These are phyloP conservation scores for Helicocarpus griseus DNA, from an alignment of 2,329 filamentous ascomycete genomes.

Conservation along the genomic window DNA sequence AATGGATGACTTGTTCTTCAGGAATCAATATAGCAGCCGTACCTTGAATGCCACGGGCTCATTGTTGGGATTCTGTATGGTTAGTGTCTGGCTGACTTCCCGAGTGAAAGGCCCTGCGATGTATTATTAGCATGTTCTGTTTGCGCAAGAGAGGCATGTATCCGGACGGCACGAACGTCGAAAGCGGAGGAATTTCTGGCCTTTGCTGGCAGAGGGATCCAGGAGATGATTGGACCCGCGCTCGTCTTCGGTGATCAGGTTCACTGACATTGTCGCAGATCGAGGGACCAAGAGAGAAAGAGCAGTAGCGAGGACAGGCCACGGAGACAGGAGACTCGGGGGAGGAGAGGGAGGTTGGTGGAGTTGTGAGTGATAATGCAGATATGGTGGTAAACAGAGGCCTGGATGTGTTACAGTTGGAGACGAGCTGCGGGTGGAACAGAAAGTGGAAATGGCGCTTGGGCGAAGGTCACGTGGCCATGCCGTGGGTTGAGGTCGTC, in stretches of 20 bases:
- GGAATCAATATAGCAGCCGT: slow-evolving; percentile 17
- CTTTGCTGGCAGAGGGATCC: neutral
- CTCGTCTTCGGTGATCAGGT: slow-evolving; percentile 1
- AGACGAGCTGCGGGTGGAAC: no score
- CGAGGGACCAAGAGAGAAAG: neutral
- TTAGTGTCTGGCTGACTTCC: slow-evolving; percentile 53
- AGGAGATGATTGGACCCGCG: neutral
- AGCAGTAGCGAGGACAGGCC: neutral
- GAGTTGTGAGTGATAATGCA: no score
- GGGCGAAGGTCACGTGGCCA: no score
- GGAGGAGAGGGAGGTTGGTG: no score
- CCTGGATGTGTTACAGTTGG: no score
- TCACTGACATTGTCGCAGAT: slow-evolving; percentile 1
- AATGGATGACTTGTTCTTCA: neutral
- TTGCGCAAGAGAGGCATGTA: slow-evolving; percentile 4
- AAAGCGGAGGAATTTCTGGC: slow-evolving; percentile 70
- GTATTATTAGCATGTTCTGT: slow-evolving; percentile 14
- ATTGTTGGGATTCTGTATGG: slow-evolving; percentile 47
- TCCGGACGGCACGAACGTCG: slow-evolving; percentile 50
- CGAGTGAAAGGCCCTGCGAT: slow-evolving; percentile 51
- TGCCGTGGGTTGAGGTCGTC: no score
- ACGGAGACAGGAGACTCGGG: neutral
- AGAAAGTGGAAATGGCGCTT: no score
- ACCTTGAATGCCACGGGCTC: slow-evolving; percentile 58
- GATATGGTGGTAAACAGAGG: no score